These are phyloP conservation scores for Diplodia sapinea DNA, from an alignment of 2,329 filamentous ascomycete genomes.

Conservation along the genomic window DNA sequence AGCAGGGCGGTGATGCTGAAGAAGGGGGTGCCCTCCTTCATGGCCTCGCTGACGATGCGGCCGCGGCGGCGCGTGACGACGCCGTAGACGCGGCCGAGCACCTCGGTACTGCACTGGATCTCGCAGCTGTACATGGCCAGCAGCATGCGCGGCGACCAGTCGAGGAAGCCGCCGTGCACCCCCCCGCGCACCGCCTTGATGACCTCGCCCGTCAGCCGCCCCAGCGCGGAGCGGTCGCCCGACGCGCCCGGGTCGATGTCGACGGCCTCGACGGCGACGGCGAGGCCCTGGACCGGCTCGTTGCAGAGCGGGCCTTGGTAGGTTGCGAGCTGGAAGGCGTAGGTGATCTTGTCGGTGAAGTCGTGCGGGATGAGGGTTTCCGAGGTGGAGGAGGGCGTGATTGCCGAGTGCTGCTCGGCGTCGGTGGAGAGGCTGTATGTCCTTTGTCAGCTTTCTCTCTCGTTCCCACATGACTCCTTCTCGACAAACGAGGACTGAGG, in stretches of 20 bases:
- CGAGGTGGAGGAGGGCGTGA: slow-evolving; percentile 34
- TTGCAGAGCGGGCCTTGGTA: slow-evolving; percentile 88
- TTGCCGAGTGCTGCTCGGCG: slow-evolving; percentile 41
- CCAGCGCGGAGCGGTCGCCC: slow-evolving; percentile 64
- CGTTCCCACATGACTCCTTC: background rate
- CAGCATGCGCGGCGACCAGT: slow-evolving; percentile 95
- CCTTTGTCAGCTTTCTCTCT: background rate
- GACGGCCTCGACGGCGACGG: slow-evolving; percentile 86
- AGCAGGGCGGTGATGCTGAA: slow-evolving; percentile 90
- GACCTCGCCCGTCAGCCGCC: slow-evolving; percentile 87
- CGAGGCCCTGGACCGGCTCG: slow-evolving; percentile 91
- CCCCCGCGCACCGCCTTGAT: slow-evolving; percentile 86
- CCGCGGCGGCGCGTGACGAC: slow-evolving; percentile 96
- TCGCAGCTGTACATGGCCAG: slow-evolving; percentile 98
- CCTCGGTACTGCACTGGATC: slow-evolving; percentile 95
- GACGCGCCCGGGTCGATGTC: slow-evolving; percentile 63
- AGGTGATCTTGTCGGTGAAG: slow-evolving; percentile 86
- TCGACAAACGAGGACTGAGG: background rate
- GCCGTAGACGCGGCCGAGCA: slow-evolving; percentile 92
- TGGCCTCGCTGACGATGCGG: slow-evolving; percentile 83
- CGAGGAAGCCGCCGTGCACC: slow-evolving; percentile 85
- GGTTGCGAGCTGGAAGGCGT: slow-evolving; percentile 93
- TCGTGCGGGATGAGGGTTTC: slow-evolving; percentile 63
- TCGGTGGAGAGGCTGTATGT: slow-evolving; percentile 32
- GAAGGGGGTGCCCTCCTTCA: slow-evolving; percentile 95